These are phyloP conservation scores for Ephemerocybe angulata DNA, from an alignment of 768 basidiomycete species.

Conservation along the genomic window DNA sequence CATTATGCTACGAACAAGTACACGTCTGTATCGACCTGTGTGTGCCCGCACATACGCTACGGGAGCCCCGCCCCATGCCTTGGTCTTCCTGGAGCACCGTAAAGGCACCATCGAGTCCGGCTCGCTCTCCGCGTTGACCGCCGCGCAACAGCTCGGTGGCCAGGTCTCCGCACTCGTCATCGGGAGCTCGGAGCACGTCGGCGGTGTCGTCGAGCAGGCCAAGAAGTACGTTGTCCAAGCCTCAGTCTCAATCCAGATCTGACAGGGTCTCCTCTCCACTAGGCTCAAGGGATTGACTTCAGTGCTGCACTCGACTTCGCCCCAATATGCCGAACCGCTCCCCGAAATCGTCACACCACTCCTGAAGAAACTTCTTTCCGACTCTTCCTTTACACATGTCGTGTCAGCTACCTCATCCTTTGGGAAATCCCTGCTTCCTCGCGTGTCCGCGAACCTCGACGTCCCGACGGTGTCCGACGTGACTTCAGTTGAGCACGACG, in stretches of 20 bases:
- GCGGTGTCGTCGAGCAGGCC: constrained; percentile 62
- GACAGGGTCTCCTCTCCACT: not conserved
- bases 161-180: constrained; percentile 77
- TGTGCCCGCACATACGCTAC: constrained; percentile 55
- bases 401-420: constrained; percentile 89
- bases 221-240: constrained; percentile 62
- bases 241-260: not conserved
- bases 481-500: constrained; percentile 73
- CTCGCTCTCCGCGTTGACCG: constrained; percentile 87
- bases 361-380: constrained; percentile 68
- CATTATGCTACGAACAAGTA: constrained; percentile 26
- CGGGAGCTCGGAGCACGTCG: constrained; percentile 66
- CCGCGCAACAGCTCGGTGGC: constrained; percentile 82
- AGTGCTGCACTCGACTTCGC: constrained; percentile 66
- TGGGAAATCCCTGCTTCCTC: constrained; percentile 90
- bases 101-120: constrained; percentile 78
- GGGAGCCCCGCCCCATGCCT: constrained; percentile 60
- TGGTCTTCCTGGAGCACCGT: constrained; percentile 89
- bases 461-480: constrained; percentile 90
- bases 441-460: constrained; percentile 86
- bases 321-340: constrained; percentile 63
- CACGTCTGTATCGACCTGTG: constrained; percentile 20
- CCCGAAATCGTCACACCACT: constrained; percentile 83
- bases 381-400: constrained; percentile 78
- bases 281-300: constrained; percentile 68